Base-by-base conservation (phyloP, 306 rosid genomes). In the Crataegus laevigata region DNA sequence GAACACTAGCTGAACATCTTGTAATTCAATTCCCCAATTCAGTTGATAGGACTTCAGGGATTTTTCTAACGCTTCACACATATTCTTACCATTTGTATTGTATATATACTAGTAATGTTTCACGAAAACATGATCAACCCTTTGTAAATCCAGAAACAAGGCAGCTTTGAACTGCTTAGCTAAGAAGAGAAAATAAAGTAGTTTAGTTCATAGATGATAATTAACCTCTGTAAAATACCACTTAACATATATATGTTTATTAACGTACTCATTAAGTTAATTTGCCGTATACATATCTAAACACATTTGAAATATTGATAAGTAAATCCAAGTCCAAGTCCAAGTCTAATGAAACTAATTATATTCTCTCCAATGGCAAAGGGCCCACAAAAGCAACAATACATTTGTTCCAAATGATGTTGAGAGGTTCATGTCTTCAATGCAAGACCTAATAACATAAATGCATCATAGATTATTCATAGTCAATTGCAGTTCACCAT, bases 381-480 rank as follows among this genome's bases (percentile, higher is more conserved):
- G 92, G 90, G 89, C 82, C 90, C 91, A 84, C 91, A 82, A 52
- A 57, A 42, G 12, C 80, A 83, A 78, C 81, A 74, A 71, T 77
- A 84, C 83, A 12, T 78, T 75, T 80, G 52, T 82, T 84, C 65
- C 82, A 82, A 80, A 71, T 88, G 80, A 71, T 72, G 74, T 69
- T 87, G 82, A 45, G 38, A 34, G 75, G 66, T 60, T 72, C 73
- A 29, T 73, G 71, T 82, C 87, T 88, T 89, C 74, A 89, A 83
- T 87, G 90, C 85, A 85, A 84, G 72, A 84, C 87, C 83, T 80
- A 82, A 85, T 81, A 61, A 81, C 88, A 85, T 87, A 82, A 89
- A 84, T 89, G 88, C 88, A 79, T 74, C 57, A 25, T 78, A 28
- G 34, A 55, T 11, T 9, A 54, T 54, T 61, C 66, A 66, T 79